Evolutionary conservation across 352 stramenopile genomes (phyloP).

Genomic region (Phytopythium montanum): DNA sequence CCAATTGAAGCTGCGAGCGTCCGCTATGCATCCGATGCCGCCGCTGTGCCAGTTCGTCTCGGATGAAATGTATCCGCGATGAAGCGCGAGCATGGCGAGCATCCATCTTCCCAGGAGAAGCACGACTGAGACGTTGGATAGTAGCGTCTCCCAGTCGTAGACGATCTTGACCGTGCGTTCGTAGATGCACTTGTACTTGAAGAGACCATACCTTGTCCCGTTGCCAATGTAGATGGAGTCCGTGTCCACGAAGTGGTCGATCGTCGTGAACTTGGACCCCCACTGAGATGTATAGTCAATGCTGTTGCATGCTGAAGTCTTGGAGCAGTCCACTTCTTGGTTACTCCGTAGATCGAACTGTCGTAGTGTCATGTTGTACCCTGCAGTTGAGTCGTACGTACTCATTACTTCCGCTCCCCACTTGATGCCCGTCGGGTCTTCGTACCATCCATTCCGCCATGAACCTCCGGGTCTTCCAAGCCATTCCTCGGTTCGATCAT

Average conservation of each 20-base stretch:
- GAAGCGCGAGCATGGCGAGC: constrained; percentile 5
- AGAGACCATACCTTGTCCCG: constrained; percentile 26
- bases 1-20: constrained; percentile 19
- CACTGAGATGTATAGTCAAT: background rate
- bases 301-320: background rate
- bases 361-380: background rate
- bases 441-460: constrained; percentile 11
- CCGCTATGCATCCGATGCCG: constrained; percentile 22
- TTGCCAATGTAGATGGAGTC: constrained; percentile 9
- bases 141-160: constrained; percentile 7
- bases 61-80: background rate
- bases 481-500: constrained; percentile 5
- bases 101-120: constrained; percentile 6
- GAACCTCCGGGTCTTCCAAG: background rate
- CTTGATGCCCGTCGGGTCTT: background rate
- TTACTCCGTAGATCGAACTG: background rate
- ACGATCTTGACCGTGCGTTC: constrained; percentile 13
- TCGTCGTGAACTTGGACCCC: background rate
- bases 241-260: background rate
- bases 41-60: background rate
- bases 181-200: constrained; percentile 17
- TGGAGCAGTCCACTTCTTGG: background rate
- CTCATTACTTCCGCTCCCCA: constrained; percentile 4
- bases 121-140: constrained; percentile 8
- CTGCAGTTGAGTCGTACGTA: background rate